Conservation (phyloP, 2,329 filamentous ascomycete species). For the Seiridium unicorne region DNA sequence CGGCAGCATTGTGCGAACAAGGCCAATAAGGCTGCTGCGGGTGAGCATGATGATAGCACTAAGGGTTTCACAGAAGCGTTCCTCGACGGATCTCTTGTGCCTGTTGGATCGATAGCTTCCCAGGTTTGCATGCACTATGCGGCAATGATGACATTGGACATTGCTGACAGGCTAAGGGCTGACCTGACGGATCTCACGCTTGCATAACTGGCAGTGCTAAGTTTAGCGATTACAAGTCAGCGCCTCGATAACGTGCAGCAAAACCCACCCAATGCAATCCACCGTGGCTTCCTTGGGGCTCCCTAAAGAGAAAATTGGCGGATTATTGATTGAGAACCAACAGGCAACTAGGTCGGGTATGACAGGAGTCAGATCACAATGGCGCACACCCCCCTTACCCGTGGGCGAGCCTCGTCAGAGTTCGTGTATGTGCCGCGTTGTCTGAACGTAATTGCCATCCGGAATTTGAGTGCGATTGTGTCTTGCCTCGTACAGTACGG, state of each 20-base stretch:
- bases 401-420: no score
- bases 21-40: no score
- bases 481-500: no score
- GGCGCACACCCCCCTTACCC: no score
- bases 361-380: no score
- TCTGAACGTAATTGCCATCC: no score
- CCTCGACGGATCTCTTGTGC: no score
- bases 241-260: conserved; percentile 1
- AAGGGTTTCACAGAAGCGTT: not conserved
- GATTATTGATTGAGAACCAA: not conserved
- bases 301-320: not conserved
- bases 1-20: not conserved
- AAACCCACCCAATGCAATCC: not conserved
- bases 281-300: not conserved
- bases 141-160: conserved; percentile 3
- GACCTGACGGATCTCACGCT: not conserved
- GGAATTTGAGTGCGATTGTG: no score
- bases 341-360: not conserved
- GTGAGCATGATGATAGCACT: not conserved
- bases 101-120: not conserved
- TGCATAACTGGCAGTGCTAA: not conserved
- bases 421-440: no score
- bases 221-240: conserved; percentile 5
- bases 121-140: not conserved
- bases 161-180: conserved; percentile 1